Conservation (phyloP, 805 yeast genomes). For the Debaryomyces castellii region DNA sequence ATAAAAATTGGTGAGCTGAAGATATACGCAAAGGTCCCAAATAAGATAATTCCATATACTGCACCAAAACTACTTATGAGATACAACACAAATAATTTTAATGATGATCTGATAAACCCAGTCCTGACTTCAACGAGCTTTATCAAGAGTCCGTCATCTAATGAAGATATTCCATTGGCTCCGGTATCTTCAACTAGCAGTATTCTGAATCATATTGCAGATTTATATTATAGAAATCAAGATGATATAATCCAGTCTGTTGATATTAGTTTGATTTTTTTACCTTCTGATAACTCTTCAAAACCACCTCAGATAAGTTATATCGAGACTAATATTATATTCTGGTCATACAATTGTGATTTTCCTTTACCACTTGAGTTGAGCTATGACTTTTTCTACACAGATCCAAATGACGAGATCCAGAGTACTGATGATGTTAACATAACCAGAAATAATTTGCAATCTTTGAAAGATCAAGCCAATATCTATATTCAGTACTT, state of each 20-base stretch:
- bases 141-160: not conserved
- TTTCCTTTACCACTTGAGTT: constrained; percentile 40
- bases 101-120: constrained; percentile 8
- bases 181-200: constrained; percentile 5
- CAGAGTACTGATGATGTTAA: constrained; percentile 26
- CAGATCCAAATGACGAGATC: constrained; percentile 19
- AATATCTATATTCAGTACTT: constrained; percentile 33
- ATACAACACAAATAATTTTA: constrained; percentile 27
- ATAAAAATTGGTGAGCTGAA: constrained; percentile 34
- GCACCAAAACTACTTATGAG: constrained; percentile 37
- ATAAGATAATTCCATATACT: constrained; percentile 31
- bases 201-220: constrained; percentile 20
- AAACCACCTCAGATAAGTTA: constrained; percentile 34
- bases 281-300: constrained; percentile 16
- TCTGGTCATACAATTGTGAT: constrained; percentile 42
- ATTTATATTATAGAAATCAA: constrained; percentile 29
- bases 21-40: constrained; percentile 33
- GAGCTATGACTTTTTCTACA: constrained; percentile 42
- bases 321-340: constrained; percentile 36
- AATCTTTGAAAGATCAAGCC: constrained; percentile 32
- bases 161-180: not conserved
- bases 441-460: constrained; percentile 34
- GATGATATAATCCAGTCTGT: constrained; percentile 20
- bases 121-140: not conserved
- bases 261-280: constrained; percentile 28